Conservation (phyloP, 495 filamentous ascomycete genomes). For the Xylaria flabelliformis region DNA sequence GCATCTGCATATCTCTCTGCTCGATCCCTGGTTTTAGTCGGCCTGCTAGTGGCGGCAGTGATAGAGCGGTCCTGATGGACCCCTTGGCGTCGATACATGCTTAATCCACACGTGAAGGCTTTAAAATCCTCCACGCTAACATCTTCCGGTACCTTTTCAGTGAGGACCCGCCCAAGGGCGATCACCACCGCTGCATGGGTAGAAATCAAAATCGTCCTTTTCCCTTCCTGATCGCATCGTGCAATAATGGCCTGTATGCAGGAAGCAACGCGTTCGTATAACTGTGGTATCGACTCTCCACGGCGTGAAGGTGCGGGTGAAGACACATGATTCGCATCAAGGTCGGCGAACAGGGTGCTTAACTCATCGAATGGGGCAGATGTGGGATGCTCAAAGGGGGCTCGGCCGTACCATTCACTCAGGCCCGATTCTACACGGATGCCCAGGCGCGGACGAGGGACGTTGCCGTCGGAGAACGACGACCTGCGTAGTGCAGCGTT, state of each 20-base stretch:
- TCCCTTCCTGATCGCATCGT: conserved; percentile 67
- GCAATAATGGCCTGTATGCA: conserved; percentile 73
- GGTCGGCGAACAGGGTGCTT: conserved; percentile 66
- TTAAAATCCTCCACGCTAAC: conserved; percentile 75
- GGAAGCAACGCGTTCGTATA: conserved; percentile 81
- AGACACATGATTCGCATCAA: conserved; percentile 62
- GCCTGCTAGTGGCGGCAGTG: conserved; percentile 5
- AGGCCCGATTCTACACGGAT: conserved; percentile 78
- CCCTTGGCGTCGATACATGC: conserved; percentile 52
- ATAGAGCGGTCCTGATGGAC: neutral
- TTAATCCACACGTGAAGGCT: conserved; percentile 85
- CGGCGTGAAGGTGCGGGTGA: conserved; percentile 66
- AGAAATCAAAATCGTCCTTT: conserved; percentile 76
- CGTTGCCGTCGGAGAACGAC: conserved; percentile 29
- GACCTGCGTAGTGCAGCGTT: conserved; percentile 16
- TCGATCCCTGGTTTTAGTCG: neutral
- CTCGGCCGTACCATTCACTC: conserved; percentile 89
- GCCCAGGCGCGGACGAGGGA: conserved; percentile 29
- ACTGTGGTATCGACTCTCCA: conserved; percentile 77
- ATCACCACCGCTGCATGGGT: conserved; percentile 92
- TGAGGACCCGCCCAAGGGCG: conserved; percentile 80
- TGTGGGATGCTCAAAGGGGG: conserved; percentile 81
- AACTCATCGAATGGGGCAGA: conserved; percentile 69
- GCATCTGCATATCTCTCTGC: conserved; percentile 11
- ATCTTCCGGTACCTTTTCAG: conserved; percentile 74